A percentile compares a stretch with the other conserved stretches of the same genome.
Conservation (phyloP, 2,329 filamentous ascomycete genomes). For the Plenodomus biglobosus region DNA sequence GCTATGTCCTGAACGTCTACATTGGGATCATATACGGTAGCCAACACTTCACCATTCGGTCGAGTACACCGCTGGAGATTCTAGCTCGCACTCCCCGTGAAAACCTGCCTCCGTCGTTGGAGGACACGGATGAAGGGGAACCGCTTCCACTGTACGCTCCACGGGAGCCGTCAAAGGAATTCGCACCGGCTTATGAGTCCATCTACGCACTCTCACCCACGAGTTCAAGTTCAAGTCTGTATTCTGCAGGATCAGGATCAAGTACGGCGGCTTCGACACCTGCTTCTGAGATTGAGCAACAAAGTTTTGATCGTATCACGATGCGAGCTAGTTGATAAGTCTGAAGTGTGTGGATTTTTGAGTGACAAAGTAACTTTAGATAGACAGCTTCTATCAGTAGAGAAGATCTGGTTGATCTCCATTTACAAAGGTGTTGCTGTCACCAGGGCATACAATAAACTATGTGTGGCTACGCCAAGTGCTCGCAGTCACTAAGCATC, state of each 20-base stretch:
- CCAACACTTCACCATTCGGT: conserved; percentile 31
- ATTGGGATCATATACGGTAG: conserved; percentile 32
- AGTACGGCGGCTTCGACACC: conserved; percentile 15
- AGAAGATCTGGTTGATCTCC: too few species aligned
- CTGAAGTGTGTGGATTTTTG: not conserved
- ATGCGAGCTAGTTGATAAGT: not conserved
- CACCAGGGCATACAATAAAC: too few species aligned
- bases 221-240: conserved; percentile 19
- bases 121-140: conserved; percentile 30
- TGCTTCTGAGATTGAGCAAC: conserved; percentile 12
- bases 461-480: too few species aligned
- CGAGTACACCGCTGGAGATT: conserved; percentile 34
- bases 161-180: conserved; percentile 31
- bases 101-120: conserved; percentile 5
- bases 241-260: conserved; percentile 7
- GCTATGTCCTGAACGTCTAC: conserved; percentile 30
- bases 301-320: conserved; percentile 1
- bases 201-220: conserved; percentile 25
- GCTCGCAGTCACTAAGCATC: too few species aligned
- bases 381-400: too few species aligned
- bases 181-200: conserved; percentile 37
- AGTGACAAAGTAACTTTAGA: not conserved
- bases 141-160: conserved; percentile 36
- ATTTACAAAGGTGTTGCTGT: too few species aligned
- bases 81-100: conserved; percentile 26